Conservation (phyloP, 2,329 filamentous ascomycete genomes). For the Emericellopsis cladophorae region DNA sequence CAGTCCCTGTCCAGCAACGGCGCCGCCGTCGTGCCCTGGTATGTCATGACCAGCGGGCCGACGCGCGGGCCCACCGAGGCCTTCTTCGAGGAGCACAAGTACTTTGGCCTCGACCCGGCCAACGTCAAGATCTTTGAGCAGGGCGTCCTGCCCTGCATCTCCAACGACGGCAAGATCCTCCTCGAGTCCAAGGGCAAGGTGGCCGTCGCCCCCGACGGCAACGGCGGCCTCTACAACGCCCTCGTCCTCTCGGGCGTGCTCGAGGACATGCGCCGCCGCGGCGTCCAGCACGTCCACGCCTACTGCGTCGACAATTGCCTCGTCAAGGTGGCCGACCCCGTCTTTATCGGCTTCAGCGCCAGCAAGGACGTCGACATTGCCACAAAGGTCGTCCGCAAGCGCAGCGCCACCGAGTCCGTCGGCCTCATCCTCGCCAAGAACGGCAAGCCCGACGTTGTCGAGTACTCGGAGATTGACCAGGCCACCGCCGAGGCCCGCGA, state of each 20-base stretch:
- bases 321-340: constrained; percentile 94
- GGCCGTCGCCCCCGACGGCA: constrained; percentile 91
- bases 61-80: constrained; percentile 84
- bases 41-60: constrained; percentile 97
- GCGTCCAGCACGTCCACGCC: constrained; percentile 88
- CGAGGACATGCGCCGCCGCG: constrained; percentile 76
- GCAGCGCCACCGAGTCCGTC: constrained; percentile 89
- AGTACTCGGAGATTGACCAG: constrained; percentile 93
- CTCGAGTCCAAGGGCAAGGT: constrained; percentile 83
- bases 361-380: constrained; percentile 85
- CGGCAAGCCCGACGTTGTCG: constrained; percentile 90
- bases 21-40: constrained; percentile 75
- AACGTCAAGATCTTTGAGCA: constrained; percentile 95
- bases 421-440: constrained; percentile 92
- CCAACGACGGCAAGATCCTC: constrained; percentile 94
- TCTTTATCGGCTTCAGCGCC: constrained; percentile 89
- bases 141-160: constrained; percentile 91
- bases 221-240: constrained; percentile 92
- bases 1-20: constrained; percentile 64
- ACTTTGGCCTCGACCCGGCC: constrained; percentile 76
- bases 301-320: constrained; percentile 99
- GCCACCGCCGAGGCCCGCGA: constrained; percentile 85
- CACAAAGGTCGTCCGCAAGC: constrained; percentile 98
- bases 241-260: constrained; percentile 70
- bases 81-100: constrained; percentile 81